Conservation (phyloP, 176 grass and related monocot genomes). For the Themeda triandra region DNA sequence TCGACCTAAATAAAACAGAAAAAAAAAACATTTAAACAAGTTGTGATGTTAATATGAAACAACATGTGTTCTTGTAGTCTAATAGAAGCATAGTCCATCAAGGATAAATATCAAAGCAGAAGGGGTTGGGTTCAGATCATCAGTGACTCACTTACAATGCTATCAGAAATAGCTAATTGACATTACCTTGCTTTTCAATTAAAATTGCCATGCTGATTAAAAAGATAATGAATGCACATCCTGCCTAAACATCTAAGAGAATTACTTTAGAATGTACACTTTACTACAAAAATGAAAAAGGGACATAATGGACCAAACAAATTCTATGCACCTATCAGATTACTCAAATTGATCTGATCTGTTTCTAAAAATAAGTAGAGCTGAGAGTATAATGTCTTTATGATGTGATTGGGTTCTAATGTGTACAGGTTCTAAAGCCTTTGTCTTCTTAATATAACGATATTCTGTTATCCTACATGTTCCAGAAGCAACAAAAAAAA, state of each 20-base stretch:
- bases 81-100: not conserved
- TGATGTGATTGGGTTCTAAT: not conserved
- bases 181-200: not conserved
- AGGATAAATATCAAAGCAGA: not conserved
- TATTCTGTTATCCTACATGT: not conserved
- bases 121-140: conserved; percentile 5
- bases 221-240: not conserved
- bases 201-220: not conserved
- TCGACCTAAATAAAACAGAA: conserved; percentile 62
- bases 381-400: not conserved
- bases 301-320: conserved; percentile 2
- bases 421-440: not conserved
- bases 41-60: conserved; percentile 5
- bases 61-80: not conserved
- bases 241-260: not conserved
- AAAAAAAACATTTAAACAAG: not conserved
- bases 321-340: not conserved
- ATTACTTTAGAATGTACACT: not conserved
- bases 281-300: not conserved
- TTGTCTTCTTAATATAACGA: not conserved
- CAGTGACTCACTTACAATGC: conserved; percentile 10
- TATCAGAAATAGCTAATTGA: not conserved
- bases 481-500: not conserved
- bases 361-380: not conserved
- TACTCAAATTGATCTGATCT: not conserved